These are phyloP conservation scores for Pyrenula aspistea DNA, from an alignment of 495 filamentous ascomycete species.

Conservation along the genomic window DNA sequence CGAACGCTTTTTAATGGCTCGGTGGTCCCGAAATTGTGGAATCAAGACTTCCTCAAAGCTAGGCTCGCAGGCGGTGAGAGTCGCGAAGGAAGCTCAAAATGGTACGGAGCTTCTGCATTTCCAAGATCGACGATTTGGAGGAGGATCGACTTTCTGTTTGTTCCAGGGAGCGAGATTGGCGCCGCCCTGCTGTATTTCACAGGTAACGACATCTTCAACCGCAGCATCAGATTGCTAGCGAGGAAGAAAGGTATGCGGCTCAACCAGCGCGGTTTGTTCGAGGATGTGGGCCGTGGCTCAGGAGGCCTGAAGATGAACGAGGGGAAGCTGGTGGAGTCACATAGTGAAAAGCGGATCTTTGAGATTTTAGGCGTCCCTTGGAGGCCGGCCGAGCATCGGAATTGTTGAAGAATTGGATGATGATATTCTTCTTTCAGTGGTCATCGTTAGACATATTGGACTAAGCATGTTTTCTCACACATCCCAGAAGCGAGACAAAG, in stretches of 20 bases:
- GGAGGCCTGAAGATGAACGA: constrained; percentile 53
- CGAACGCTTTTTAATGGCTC: constrained; percentile 48
- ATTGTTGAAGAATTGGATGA: no score
- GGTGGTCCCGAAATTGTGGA: constrained; percentile 51
- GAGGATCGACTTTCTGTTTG: constrained; percentile 77
- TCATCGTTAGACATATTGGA: no score
- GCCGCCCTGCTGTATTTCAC: constrained; percentile 94
- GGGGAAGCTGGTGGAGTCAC: constrained; percentile 62
- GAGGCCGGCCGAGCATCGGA: constrained; percentile 69
- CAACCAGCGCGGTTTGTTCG: constrained; percentile 76
- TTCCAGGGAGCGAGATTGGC: constrained; percentile 69
- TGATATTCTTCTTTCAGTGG: no score
- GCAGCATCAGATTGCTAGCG: constrained; percentile 72
- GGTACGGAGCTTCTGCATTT: constrained; percentile 76
- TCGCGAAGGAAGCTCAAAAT: constrained; percentile 48
- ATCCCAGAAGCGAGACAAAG: no score
- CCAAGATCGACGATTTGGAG: constrained; percentile 51
- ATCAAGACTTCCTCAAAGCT: constrained; percentile 46
- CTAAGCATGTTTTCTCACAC: no score
- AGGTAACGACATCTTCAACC: constrained; percentile 93
- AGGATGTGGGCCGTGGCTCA: constrained; percentile 53
- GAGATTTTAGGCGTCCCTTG: constrained; percentile 77
- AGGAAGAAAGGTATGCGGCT: constrained; percentile 75
- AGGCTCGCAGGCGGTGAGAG: constrained; percentile 33
- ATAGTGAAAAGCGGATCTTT: constrained; percentile 76